Percentiles rank a stretch among this genome's conserved stretches.
Evolutionary conservation across 345 rosid genomes (phyloP).

Genomic region (Salix udensis): DNA sequence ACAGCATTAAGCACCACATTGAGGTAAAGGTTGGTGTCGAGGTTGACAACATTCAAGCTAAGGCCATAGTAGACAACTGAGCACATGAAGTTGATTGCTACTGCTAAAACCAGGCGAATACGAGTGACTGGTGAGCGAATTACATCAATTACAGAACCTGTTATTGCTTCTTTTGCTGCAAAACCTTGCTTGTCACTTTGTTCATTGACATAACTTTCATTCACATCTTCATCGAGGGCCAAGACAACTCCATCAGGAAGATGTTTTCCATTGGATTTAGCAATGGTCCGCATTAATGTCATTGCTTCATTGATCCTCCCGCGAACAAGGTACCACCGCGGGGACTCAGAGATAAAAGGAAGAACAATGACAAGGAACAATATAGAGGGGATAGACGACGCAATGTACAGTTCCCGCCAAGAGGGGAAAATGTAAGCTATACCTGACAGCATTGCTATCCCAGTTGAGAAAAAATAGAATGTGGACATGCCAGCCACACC

Average conservation of each 20-base stretch:
- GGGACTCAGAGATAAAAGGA: conserved; percentile 80
- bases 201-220: conserved; percentile 6
- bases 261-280: conserved; percentile 48
- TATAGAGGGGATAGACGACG: conserved; percentile 69
- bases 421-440: conserved; percentile 61
- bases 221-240: conserved; percentile 60
- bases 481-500: conserved; percentile 94
- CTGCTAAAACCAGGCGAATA: conserved; percentile 47
- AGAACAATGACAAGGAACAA: conserved; percentile 58
- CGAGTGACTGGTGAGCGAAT: conserved; percentile 58
- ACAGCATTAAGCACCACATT: conserved; percentile 68
- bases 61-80: conserved; percentile 88
- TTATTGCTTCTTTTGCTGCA: conserved; percentile 30
- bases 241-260: conserved; percentile 61
- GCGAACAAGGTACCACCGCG: conserved; percentile 86
- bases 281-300: conserved; percentile 66
- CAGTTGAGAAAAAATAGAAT: conserved; percentile 85
- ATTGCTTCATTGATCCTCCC: conserved; percentile 64
- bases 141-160: conserved; percentile 68
- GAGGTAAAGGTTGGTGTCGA: conserved; percentile 74
- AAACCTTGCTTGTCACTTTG: conserved; percentile 6
- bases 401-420: conserved; percentile 74
- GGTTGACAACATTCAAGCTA: conserved; percentile 82
- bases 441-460: conserved; percentile 65
- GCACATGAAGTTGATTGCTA: conserved; percentile 61